Percentiles rank a stretch among this genome's conserved stretches.
These are phyloP conservation scores for Bryoglossum gracile DNA, from an alignment of 495 filamentous ascomycete species.

Conservation along the genomic window DNA sequence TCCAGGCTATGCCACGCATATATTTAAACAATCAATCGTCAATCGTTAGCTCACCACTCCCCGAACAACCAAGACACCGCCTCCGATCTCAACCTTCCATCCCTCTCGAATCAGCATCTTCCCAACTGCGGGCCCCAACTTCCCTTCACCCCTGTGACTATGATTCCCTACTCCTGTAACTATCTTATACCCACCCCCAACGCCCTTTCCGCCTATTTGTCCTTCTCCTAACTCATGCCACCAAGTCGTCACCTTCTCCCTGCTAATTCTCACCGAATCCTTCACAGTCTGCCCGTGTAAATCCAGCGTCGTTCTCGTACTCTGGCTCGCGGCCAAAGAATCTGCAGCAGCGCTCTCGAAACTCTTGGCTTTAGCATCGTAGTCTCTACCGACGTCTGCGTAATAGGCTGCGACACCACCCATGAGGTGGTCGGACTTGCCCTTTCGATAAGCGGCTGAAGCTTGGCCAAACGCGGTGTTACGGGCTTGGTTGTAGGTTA, in stretches of 20 bases:
- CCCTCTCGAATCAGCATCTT: slow-evolving; percentile 68
- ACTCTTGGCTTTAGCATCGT: slow-evolving; percentile 37
- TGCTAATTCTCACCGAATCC: slow-evolving; percentile 70
- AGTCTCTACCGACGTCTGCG: slow-evolving; percentile 47
- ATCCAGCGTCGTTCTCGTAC: slow-evolving; percentile 42
- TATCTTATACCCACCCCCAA: slow-evolving; percentile 52
- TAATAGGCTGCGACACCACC: slow-evolving; percentile 63
- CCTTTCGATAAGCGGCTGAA: slow-evolving; percentile 50
- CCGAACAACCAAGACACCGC: slow-evolving; percentile 57
- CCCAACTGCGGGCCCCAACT: slow-evolving; percentile 72
- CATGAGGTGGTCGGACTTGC: slow-evolving; percentile 58
- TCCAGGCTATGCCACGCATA: no score
- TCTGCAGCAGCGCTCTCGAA: slow-evolving; percentile 46
- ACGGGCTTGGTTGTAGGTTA: slow-evolving; percentile 17
- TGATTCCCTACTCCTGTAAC: slow-evolving; percentile 78
- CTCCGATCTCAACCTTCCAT: slow-evolving; percentile 69
- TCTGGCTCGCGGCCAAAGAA: slow-evolving; percentile 45
- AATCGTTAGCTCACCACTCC: no score
- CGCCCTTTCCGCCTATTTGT: slow-evolving; percentile 34
- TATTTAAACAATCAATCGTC: no score
- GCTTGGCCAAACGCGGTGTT: slow-evolving; percentile 52
- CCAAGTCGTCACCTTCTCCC: slow-evolving; percentile 61
- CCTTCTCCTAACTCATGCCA: slow-evolving; percentile 61
- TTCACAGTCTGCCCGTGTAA: slow-evolving; percentile 78
- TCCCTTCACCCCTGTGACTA: slow-evolving; percentile 65